A percentile compares a stretch with the other conserved stretches of the same genome.
These are phyloP conservation scores for Oryza coarctata DNA, from an alignment of 176 grass and related monocot genomes.

Conservation along the genomic window DNA sequence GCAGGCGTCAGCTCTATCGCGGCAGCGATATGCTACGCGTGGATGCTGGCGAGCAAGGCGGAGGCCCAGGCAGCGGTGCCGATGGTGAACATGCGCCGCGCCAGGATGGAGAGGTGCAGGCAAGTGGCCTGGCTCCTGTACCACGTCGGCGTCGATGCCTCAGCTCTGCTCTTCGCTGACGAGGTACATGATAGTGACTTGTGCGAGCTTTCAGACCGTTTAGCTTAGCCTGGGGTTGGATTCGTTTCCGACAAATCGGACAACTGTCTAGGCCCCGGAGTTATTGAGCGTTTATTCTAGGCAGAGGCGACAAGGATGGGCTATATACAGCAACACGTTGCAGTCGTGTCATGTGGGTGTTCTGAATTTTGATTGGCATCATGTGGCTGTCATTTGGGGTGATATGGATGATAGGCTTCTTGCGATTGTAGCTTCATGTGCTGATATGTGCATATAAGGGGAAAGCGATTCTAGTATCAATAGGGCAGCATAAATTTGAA, in stretches of 20 bases:
- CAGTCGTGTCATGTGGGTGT: constrained; percentile 37
- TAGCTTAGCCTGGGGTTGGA: neutral
- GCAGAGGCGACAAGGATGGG: constrained; percentile 33
- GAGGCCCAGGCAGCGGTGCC: constrained; percentile 50
- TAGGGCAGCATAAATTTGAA: neutral
- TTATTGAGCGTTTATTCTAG: constrained; percentile 38
- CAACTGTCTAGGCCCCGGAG: constrained; percentile 47
- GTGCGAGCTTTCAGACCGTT: neutral
- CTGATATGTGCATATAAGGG: neutral
- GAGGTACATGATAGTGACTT: constrained; percentile 48
- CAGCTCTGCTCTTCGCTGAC: constrained; percentile 56
- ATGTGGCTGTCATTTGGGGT: constrained; percentile 37
- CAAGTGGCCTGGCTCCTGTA: constrained; percentile 67
- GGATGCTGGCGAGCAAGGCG: constrained; percentile 55
- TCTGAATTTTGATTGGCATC: constrained; percentile 42
- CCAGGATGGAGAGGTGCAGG: constrained; percentile 56
- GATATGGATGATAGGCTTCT: neutral
- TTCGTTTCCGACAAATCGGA: constrained; percentile 35
- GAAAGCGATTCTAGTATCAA: neutral
- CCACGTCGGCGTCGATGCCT: constrained; percentile 65
- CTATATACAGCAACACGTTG: constrained; percentile 26
- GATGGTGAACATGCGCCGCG: constrained; percentile 52
- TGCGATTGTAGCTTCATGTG: constrained; percentile 12
- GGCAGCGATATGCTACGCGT: constrained; percentile 69
- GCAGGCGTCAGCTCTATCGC: constrained; percentile 55